These are phyloP conservation scores for Dalbergia cultrata DNA, from an alignment of 306 rosid genomes.

Conservation along the genomic window DNA sequence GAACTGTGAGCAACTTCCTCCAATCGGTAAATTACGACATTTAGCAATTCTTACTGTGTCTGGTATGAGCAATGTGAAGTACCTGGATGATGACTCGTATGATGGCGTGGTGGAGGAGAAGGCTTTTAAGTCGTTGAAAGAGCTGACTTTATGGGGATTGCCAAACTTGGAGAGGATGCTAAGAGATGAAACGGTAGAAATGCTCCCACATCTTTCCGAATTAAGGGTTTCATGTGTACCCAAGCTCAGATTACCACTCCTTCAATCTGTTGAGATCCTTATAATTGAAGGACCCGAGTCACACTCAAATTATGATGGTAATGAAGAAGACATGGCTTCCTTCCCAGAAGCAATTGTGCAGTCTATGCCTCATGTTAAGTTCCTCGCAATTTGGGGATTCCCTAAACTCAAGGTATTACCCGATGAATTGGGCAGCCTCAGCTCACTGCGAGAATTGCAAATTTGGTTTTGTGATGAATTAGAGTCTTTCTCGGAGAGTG, in stretches of 20 bases:
- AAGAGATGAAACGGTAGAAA: not conserved
- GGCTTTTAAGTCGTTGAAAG: conserved; percentile 27
- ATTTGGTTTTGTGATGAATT: rapidly evolving
- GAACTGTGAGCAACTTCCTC: not conserved
- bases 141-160: not conserved
- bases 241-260: not conserved
- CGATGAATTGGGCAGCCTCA: not conserved
- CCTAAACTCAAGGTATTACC: not conserved
- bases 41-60: not conserved
- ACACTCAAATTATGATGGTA: no score
- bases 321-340: not conserved
- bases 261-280: not conserved
- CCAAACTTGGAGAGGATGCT: conserved; percentile 34
- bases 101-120: not conserved
- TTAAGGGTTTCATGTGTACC: not conserved
- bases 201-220: not conserved
- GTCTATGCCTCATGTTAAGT: not conserved
- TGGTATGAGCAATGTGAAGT: conserved; percentile 13
- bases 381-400: not conserved
- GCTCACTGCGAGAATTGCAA: not conserved
- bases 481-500: not conserved
- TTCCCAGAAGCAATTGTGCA: not conserved
- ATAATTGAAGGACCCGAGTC: no score
- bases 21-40: conserved; percentile 18
- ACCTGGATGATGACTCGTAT: conserved; percentile 2